These are phyloP conservation scores for Sclerotinia spermophila DNA, from an alignment of 2,329 filamentous ascomycete genomes.

Conservation along the genomic window DNA sequence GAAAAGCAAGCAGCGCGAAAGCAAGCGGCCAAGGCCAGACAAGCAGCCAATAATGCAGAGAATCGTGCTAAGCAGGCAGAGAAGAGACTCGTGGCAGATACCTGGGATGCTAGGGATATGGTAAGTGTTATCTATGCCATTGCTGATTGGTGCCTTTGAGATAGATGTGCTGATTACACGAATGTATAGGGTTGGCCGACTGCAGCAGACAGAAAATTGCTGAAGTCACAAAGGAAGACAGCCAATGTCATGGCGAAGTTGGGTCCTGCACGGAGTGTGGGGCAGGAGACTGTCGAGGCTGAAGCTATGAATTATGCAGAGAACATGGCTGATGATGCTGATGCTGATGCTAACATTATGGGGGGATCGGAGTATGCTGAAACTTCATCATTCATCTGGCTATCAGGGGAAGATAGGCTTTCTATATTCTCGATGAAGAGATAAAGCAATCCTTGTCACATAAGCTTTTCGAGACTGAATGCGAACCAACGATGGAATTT, in stretches of 20 bases:
- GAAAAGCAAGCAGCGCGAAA: neutral
- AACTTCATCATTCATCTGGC: neutral
- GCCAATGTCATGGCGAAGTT: neutral
- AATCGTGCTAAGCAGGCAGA: neutral
- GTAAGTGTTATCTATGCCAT: neutral
- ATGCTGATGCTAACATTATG: neutral
- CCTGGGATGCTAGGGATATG: neutral
- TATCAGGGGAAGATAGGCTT: neutral
- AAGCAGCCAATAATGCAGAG: neutral
- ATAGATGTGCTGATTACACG: neutral
- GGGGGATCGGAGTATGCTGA: no score
- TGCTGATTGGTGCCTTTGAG: neutral
- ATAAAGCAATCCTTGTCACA: neutral
- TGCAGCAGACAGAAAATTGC: neutral
- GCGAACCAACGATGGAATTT: neutral
- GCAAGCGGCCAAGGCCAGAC: neutral
- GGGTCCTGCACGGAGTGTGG: neutral
- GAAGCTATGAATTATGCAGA: neutral
- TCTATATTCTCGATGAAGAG: neutral
- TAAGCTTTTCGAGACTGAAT: neutral
- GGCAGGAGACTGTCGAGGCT: neutral
- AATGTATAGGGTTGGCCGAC: neutral
- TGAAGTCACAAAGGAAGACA: no score
- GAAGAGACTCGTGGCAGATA: neutral
- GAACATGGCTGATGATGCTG: neutral